Conservation (phyloP, 78 protist genomes). For the Cavenderia fasciculata region DNA sequence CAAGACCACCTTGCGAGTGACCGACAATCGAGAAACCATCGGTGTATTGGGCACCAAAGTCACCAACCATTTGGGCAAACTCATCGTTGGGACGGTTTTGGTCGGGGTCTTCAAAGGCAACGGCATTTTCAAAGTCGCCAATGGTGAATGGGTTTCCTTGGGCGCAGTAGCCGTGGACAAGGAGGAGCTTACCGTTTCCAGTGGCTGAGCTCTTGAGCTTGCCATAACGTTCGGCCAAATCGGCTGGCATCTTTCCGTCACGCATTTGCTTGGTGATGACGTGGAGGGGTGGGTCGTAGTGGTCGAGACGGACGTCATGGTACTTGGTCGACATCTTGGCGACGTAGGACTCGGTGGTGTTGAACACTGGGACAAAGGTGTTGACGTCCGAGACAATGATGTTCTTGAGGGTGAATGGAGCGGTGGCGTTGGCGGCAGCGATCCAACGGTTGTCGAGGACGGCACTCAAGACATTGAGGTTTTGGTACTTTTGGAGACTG, state of each 20-base stretch:
- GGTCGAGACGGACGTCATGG: conserved; percentile 17
- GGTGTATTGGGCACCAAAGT: conserved; percentile 15
- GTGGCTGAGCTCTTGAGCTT: conserved; percentile 12
- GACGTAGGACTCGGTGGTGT: not conserved
- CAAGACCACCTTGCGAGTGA: conserved; percentile 84
- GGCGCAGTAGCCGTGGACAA: conserved; percentile 84
- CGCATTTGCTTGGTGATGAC: conserved; percentile 77
- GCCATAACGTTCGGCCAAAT: conserved; percentile 31
- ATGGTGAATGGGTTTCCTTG: conserved; percentile 25
- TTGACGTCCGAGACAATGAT: conserved; percentile 49
- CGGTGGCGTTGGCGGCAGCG: conserved; percentile 63
- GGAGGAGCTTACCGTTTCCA: conserved; percentile 67
- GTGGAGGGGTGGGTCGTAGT: conserved; percentile 31
- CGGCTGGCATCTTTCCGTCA: conserved; percentile 72
- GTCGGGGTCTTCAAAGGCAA: conserved; percentile 39
- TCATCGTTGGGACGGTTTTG: conserved; percentile 60
- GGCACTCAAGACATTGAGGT: not conserved
- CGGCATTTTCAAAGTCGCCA: conserved; percentile 35
- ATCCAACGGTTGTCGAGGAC: conserved; percentile 47
- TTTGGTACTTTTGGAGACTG: not conserved
- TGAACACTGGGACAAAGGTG: conserved; percentile 51
- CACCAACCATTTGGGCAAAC: conserved; percentile 62
- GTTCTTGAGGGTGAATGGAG: conserved; percentile 74
- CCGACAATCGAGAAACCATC: conserved; percentile 61
- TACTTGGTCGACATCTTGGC: conserved; percentile 31